These are phyloP conservation scores for Triadica sebifera DNA, from an alignment of 345 rosid species.

Conservation along the genomic window DNA sequence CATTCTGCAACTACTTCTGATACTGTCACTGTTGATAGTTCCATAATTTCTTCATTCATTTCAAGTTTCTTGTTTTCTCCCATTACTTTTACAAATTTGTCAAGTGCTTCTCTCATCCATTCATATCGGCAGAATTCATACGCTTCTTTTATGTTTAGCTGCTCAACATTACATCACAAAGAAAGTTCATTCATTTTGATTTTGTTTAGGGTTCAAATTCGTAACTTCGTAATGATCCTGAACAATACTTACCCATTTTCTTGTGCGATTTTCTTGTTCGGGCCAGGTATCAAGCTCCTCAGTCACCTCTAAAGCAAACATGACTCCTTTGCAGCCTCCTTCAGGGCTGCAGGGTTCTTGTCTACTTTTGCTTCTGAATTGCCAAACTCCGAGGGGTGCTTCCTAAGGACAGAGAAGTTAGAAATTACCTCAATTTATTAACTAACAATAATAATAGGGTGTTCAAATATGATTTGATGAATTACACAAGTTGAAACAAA, in stretches of 20 bases:
- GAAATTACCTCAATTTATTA: too few species aligned
- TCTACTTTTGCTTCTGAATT: slow-evolving; percentile 46
- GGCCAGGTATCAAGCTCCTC: slow-evolving; percentile 57
- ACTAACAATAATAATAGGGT: background rate
- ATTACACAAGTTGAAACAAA: too few species aligned
- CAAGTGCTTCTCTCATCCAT: slow-evolving; percentile 48
- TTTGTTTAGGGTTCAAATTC: background rate
- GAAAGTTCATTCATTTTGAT: background rate
- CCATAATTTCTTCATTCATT: slow-evolving; percentile 31
- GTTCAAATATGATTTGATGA: too few species aligned
- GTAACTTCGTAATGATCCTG: too few species aligned
- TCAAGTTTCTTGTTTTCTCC: slow-evolving; percentile 6
- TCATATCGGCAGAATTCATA: slow-evolving; percentile 38
- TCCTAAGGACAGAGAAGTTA: slow-evolving; percentile 21
- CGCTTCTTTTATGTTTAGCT: slow-evolving; percentile 41
- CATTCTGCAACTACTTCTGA: slow-evolving; percentile 30
- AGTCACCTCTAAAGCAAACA: slow-evolving; percentile 44
- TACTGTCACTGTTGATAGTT: slow-evolving; percentile 18
- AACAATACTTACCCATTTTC: slow-evolving; percentile 29
- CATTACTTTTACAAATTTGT: slow-evolving; percentile 3
- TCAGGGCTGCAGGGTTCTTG: slow-evolving; percentile 39
- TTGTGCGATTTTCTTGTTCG: slow-evolving; percentile 37
- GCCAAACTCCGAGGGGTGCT: slow-evolving; percentile 31
- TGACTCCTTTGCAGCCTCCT: slow-evolving; percentile 46
- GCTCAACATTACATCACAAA: background rate